Base-by-base conservation (phyloP, 176 grass and related monocot genomes). In the Oropetium thomaeum region DNA sequence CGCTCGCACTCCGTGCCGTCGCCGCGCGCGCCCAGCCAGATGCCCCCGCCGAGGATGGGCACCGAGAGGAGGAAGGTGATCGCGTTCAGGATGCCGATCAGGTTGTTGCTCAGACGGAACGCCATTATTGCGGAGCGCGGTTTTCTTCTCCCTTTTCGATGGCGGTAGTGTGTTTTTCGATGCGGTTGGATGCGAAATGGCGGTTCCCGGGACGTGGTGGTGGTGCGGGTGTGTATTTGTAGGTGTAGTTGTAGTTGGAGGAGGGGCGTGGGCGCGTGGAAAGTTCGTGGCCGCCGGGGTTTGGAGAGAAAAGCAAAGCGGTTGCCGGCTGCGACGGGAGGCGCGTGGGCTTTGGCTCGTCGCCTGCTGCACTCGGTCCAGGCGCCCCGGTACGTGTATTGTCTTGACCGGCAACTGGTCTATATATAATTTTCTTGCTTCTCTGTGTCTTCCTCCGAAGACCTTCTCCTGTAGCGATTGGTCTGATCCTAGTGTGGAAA, bases 1-100 rank as follows among this genome's bases (percentile, higher is more conserved):
- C 86, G 87, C 91, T 94, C 95, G 83, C 95, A 98, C 77, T 93
- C 95, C 0, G 88, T 98, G n/a, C 83, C 93, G 62, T 82, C 82
- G 0, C 45, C 45, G 38, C 89, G 83, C 0, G 58, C 39, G 2
- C 80, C 82, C 29, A 98, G 78, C 95, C 95, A 98, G 81, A 98
- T 93, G 1, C 95, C 95, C 2, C 71, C 89, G 10, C 34, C 91
- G 4, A 99, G 87, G 35, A 99, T 88, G 1, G 96, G 91, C 4
- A 99, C 11, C 3, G 96, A 99, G 7, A 99, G 91, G 0, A 99
- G 84, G 84, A 99, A 92, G 4, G 91, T 92, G 10, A 99, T 0
- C 8, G 80, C 28, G 87, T 99, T 99, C 5, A 99, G 96, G 58
- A 90, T 57, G 0, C 96, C 96, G 82, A 99, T 78, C 13, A 93